Conservation (phyloP, 2,329 filamentous ascomycete genomes). For the Calonectria multiphialidica region DNA sequence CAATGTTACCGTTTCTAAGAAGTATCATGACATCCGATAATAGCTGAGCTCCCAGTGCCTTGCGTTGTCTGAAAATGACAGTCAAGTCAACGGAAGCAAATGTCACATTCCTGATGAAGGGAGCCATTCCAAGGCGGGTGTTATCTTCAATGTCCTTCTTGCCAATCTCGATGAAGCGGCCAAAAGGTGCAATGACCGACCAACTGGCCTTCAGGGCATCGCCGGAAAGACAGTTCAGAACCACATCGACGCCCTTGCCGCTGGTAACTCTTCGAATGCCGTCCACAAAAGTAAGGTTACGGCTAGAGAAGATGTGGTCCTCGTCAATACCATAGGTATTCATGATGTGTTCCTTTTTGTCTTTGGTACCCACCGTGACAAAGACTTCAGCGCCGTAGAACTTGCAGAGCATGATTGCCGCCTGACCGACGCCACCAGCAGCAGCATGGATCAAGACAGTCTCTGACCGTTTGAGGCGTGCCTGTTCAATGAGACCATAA, state of each 20-base stretch:
- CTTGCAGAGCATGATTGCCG: constrained; percentile 42
- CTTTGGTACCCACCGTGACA: constrained; percentile 44
- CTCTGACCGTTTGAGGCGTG: constrained; percentile 27
- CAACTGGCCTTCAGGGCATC: constrained; percentile 44
- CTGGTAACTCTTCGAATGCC: constrained; percentile 38
- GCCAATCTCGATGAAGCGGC: constrained; percentile 50
- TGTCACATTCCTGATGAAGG: constrained; percentile 40
- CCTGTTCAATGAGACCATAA: constrained; percentile 19
- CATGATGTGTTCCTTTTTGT: constrained; percentile 45
- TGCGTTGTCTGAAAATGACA: constrained; percentile 4
- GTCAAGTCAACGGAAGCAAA: constrained; percentile 19
- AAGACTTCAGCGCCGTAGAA: constrained; percentile 42
- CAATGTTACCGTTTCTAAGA: background rate
- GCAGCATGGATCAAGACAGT: constrained; percentile 44
- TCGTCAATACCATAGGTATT: constrained; percentile 40
- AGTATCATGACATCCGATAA: background rate
- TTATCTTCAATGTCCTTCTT: constrained; percentile 43
- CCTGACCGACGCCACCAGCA: constrained; percentile 40
- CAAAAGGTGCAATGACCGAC: constrained; percentile 46
- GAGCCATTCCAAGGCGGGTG: constrained; percentile 42
- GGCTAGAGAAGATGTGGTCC: constrained; percentile 46
- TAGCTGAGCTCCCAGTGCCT: background rate
- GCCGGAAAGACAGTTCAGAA: constrained; percentile 44
- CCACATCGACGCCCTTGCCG: constrained; percentile 43
- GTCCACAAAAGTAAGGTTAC: constrained; percentile 40